Base-by-base conservation (phyloP, 306 rosid genomes). In the Neltuma alba region DNA sequence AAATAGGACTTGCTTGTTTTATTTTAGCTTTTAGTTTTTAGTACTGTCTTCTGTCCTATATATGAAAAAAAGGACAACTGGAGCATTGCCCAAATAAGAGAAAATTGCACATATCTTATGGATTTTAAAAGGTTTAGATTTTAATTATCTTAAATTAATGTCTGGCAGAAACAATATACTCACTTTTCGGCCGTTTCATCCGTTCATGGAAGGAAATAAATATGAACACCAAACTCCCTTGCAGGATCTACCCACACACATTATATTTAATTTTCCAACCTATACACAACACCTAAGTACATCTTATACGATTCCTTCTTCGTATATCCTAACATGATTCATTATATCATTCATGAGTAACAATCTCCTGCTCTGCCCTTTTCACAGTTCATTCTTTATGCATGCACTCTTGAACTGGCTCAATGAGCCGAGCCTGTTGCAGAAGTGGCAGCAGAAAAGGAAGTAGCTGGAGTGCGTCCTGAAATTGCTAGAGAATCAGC, bases 381-480 rank as follows among this genome's bases (percentile, higher is more conserved):
- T 62, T 57, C 68, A 36, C 41, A 57, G n/a, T 54, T 45, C 64
- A 40, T 73, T 81, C 52, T 18, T 41, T 7, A 77, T 61, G 58
- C 37, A 77, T 12, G 54, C 16, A 5, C 1, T 6, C 57, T 25
- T 50, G 23, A 18, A 50, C 57, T n/a, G 21, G 21, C 54, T 47
- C 54, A 47, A 16, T 47, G 54, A 34, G 82, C 79, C 10, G 87
- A 87, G 66, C 79, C 85, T 0, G 85, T 72, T 74, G 63, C 77
- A 36, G 88, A 82, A 69, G 83, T 80, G 27, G 80, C 86, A 50
- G 81, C 77, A 50, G 89, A 79, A 63, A 81, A 41, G 3, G 89
- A 80, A 73, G 78, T 77, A 20, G 80, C 78, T 55, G 87, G 85
- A 7, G 85, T 44, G 50, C 54, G 81, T 42, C 76, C 92, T 57